A percentile compares a stretch with the other conserved stretches of the same genome.
Conservation (phyloP, 2,329 filamentous ascomycete species). For the Penicillium polonicum region DNA sequence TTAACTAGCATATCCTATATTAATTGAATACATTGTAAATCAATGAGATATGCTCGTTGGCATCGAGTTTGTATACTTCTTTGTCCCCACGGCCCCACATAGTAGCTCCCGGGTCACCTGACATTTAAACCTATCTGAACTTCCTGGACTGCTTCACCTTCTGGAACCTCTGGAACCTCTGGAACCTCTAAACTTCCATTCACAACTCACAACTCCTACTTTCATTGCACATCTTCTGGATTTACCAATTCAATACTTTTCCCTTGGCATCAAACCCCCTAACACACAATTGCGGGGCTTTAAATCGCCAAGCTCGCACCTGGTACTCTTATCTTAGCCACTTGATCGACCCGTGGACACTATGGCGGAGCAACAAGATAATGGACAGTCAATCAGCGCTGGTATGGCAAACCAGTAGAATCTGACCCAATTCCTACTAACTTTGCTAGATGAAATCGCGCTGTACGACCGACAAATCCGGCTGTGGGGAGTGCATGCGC, state of each 20-base stretch:
- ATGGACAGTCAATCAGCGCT: conserved; percentile 35
- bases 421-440: neutral
- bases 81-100: conserved; percentile 9
- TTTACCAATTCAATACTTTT: neutral
- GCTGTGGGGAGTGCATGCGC: conserved; percentile 93
- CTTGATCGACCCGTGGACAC: neutral
- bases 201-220: neutral
- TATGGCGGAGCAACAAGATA: conserved; percentile 28
- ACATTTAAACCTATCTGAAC: conserved; percentile 1
- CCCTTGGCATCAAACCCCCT: accelerated
- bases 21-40: neutral
- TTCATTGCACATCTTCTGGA: neutral
- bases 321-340: neutral
- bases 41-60: neutral
- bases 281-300: neutral
- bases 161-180: neutral
- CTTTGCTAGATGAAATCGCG: conserved; percentile 77
- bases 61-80: neutral
- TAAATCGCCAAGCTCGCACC: neutral
- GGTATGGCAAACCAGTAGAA: conserved; percentile 21
- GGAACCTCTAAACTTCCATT: neutral
- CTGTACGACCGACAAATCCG: conserved; percentile 97
- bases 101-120: conserved; percentile 12
- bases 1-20: too few species aligned
- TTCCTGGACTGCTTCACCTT: neutral